Percentiles rank a stretch among this genome's conserved stretches.
Conservation (phyloP, 306 rosid genomes). For the Acacia confusa region DNA sequence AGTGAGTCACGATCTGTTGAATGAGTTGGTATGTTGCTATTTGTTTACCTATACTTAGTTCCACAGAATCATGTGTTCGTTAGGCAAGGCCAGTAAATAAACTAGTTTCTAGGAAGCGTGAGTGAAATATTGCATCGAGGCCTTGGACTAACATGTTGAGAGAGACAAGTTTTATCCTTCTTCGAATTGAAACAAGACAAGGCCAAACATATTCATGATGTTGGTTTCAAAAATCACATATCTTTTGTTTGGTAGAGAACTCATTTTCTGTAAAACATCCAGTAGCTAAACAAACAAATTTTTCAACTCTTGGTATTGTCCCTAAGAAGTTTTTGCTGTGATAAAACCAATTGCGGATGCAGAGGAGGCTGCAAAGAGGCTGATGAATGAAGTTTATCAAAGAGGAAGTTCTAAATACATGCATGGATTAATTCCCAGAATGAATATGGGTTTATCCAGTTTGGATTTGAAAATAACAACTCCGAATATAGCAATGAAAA, state of each 20-base stretch:
- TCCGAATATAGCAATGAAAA: no score
- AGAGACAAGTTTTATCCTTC: background rate
- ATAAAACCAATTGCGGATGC: slow-evolving; percentile 78
- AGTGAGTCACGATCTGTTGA: background rate
- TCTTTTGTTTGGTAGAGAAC: background rate
- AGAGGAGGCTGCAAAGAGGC: slow-evolving; percentile 86
- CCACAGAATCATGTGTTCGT: background rate
- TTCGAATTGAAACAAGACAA: background rate
- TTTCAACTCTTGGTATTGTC: background rate
- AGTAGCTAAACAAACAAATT: background rate
- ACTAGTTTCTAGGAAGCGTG: background rate
- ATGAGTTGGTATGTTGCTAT: background rate
- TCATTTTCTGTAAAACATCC: background rate
- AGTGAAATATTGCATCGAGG: background rate
- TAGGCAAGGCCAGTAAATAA: background rate
- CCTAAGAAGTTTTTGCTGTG: slow-evolving; percentile 86
- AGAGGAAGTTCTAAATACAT: slow-evolving; percentile 80
- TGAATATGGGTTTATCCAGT: no score
- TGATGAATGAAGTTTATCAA: slow-evolving; percentile 91
- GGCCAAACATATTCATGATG: background rate
- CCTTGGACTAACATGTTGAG: background rate
- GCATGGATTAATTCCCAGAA: no score
- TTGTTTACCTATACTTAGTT: background rate
- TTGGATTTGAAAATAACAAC: no score
- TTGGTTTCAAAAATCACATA: background rate